A percentile compares a stretch with the other conserved stretches of the same genome.
phyloP scores from a whole-genome alignment of 208 protist genomes.

The Entamoeba invadens region DNA sequence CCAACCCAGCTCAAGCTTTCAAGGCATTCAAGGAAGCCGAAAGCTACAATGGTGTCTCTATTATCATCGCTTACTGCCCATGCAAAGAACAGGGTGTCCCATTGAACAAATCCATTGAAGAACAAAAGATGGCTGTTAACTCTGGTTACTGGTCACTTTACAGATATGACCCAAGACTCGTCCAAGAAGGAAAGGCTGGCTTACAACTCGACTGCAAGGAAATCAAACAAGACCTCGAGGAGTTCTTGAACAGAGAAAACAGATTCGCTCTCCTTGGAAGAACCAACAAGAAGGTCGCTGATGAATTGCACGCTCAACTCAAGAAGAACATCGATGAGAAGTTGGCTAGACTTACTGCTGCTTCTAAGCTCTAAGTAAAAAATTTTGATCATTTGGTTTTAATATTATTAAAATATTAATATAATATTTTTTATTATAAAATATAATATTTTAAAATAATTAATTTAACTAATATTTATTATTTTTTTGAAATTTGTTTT shows the following conservation, averaged over 20 bases:
- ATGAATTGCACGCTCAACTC: neutral
- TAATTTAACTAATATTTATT: no score
- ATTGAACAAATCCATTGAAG: neutral
- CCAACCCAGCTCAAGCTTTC: conserved; percentile 33
- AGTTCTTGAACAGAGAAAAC: neutral
- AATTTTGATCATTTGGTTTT: no score
- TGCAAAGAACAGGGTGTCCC: conserved; percentile 37
- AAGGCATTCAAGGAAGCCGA: conserved; percentile 41
- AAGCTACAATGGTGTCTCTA: conserved; percentile 35
- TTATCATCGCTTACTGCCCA: conserved; percentile 40
- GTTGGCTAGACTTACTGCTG: neutral
- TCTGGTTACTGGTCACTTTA: conserved; percentile 23
- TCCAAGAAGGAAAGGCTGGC: neutral
- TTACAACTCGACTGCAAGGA: neutral
- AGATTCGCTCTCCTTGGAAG: neutral
- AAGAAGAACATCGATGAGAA: neutral
- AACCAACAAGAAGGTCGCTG: neutral
- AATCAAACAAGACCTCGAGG: neutral
- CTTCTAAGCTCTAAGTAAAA: neutral
- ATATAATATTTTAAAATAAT: no score
- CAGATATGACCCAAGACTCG: conserved; percentile 1
- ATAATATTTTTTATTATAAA: no score
- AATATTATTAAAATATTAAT: no score
- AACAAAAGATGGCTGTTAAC: conserved; percentile 27
- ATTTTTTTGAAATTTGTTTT: no score